phyloP scores from a whole-genome alignment of 2,329 filamentous ascomycete genomes.

The Aspergillus oerlinghausenensis region DNA sequence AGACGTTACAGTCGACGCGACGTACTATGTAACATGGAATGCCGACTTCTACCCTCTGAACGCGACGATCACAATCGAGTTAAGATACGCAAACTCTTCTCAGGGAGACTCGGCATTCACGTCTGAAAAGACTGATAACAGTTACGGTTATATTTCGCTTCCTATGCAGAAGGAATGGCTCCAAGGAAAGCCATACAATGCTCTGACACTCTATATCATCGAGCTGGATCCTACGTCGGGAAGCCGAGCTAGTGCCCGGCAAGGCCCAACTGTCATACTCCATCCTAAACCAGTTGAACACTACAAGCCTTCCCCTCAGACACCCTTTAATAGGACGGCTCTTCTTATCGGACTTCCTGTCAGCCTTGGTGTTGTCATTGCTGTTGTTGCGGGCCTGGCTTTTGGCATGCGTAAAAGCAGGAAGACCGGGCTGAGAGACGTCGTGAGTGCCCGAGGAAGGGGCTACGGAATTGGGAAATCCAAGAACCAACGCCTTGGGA shows the following conservation, averaged over 20 bases:
- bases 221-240: constrained; percentile 25
- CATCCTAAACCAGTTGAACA: constrained; percentile 31
- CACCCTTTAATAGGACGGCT: constrained; percentile 28
- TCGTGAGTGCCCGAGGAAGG: constrained; percentile 31
- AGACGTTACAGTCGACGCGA: constrained; percentile 33
- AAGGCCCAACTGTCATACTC: constrained; percentile 36
- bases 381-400: constrained; percentile 35
- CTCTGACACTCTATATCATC: constrained; percentile 35
- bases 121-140: constrained; percentile 32
- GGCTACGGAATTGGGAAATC: constrained; percentile 38
- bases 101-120: constrained; percentile 33
- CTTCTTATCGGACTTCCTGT: constrained; percentile 42
- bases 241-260: constrained; percentile 21
- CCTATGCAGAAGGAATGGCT: constrained; percentile 39
- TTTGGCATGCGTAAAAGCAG: constrained; percentile 41
- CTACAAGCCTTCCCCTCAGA: constrained; percentile 28
- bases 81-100: constrained; percentile 32
- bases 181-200: constrained; percentile 32
- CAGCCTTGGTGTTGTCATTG: constrained; percentile 31
- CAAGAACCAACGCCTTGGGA: constrained; percentile 30
- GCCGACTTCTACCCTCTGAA: constrained; percentile 29
- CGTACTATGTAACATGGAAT: constrained; percentile 39
- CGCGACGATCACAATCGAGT: constrained; percentile 27
- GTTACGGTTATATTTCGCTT: constrained; percentile 36
- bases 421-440: constrained; percentile 31